These are phyloP conservation scores for Paraglomus occultum DNA, from an alignment of 192 early-diverging fungal genomes.

Conservation along the genomic window DNA sequence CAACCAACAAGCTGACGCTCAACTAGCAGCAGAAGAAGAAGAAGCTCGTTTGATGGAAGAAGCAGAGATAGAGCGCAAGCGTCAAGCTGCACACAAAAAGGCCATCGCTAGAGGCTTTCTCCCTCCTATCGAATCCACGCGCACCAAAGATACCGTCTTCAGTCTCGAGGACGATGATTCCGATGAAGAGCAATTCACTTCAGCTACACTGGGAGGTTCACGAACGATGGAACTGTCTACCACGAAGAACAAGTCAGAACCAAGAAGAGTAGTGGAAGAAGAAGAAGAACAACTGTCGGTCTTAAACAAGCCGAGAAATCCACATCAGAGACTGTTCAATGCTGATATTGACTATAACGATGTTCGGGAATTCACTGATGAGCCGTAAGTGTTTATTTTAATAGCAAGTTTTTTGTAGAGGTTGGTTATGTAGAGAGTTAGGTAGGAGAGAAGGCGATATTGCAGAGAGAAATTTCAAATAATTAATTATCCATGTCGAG, in stretches of 20 bases:
- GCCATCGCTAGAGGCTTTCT: slow-evolving; percentile 19
- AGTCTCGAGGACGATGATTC: slow-evolving; percentile 18
- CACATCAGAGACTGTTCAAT: slow-evolving; percentile 5
- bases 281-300: slow-evolving; percentile 3
- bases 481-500: no score
- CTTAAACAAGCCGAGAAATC: slow-evolving; percentile 24
- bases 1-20: not conserved
- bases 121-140: not conserved
- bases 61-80: slow-evolving; percentile 10
- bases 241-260: not conserved
- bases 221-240: slow-evolving; percentile 20
- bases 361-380: slow-evolving; percentile 11
- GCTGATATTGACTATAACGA: slow-evolving; percentile 12
- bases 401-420: not conserved
- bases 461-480: no score
- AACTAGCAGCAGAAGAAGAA: slow-evolving; percentile 24
- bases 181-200: not conserved
- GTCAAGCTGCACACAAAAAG: slow-evolving; percentile 8
- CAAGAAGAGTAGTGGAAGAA: no score
- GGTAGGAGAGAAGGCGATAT: not conserved
- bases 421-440: not conserved
- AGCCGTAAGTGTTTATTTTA: slow-evolving; percentile 19
- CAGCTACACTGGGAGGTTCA: not conserved
- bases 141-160: not conserved
- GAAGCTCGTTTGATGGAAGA: slow-evolving; percentile 13